Evolutionary conservation across 768 basidiomycete species (phyloP).

Genomic region (Stropharia rugosoannulata): DNA sequence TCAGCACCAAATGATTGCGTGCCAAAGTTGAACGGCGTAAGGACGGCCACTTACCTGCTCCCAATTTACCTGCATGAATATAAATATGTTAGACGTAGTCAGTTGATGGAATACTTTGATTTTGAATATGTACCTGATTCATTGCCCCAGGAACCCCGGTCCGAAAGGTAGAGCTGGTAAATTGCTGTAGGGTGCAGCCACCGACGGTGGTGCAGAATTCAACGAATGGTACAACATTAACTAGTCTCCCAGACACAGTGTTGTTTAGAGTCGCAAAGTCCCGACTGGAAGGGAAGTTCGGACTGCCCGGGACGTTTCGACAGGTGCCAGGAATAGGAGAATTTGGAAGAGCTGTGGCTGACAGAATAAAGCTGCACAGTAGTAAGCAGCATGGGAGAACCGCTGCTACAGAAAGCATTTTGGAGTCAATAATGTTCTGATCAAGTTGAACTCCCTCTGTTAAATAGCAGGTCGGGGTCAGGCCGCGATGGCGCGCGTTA

Average conservation of each 20-base stretch:
- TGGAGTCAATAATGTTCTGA: no score
- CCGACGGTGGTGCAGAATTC: conserved; percentile 17
- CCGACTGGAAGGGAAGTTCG: conserved; percentile 15
- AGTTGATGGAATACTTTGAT: neutral
- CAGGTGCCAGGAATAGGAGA: neutral
- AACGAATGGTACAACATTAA: conserved; percentile 19
- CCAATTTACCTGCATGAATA: neutral
- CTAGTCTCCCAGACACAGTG: conserved; percentile 20
- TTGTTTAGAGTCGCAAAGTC: conserved; percentile 21
- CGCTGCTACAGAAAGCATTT: no score
- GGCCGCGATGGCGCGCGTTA: no score
- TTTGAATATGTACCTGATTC: conserved; percentile 12
- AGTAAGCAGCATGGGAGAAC: no score
- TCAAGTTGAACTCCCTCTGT: no score
- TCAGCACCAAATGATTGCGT: no score
- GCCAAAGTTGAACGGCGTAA: neutral
- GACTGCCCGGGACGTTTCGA: conserved; percentile 20
- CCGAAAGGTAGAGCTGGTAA: conserved; percentile 17
- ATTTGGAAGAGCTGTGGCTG: neutral
- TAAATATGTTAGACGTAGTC: neutral
- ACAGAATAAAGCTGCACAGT: neutral
- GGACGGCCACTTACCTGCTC: neutral
- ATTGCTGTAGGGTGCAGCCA: conserved; percentile 12
- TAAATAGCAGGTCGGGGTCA: no score
- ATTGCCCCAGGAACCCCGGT: conserved; percentile 17